Evolutionary conservation across 2,329 filamentous ascomycete genomes (phyloP), one percentile per base, ranked within the genome.

Genomic region (Nemania serpens): DNA sequence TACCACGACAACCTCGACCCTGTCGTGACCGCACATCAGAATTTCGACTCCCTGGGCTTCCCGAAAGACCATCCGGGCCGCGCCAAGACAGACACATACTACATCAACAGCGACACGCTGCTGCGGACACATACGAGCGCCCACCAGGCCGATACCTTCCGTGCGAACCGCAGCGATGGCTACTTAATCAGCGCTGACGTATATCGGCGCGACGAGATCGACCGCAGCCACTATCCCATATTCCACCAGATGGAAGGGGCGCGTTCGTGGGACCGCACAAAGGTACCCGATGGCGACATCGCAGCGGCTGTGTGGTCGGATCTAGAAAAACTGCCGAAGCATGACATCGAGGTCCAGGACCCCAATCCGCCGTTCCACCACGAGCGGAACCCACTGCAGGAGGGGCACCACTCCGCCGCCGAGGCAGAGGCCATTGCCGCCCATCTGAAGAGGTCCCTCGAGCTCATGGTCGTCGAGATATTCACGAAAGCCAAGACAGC

Each of bases 241-340:
- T 99, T 99, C 76, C 95, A 99, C 77, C 95, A 99, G 78, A 98
- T 98, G 93, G 95, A 99, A 75, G 94, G 93, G 12, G 94, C 94
- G 9, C 84, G 90, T 68, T 89, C 93, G 55, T 99, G 95, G 94
- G 90, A 95, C 72, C 85, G 91, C 10, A 81, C 74, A 29, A 83
- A 79, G 73, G 84, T 84, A 46, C 81, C 79, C 56, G 79, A 76
- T 61, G 82, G 81, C 17, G 83, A 89, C 65, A 74, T 93, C 17
- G 84, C 84, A 1, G 79, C 85, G 15, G 84, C 85, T 12, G 87
- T 98, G 7, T 85, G 83, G 78, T 82, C 82, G 37, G 91, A 96
- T 71, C 68, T 96, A 29, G 84, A 86, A 55, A 81, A 78, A 55
- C 82, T 98, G 34, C 91, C 93, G 7, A 83, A 79, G 62, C 92